phyloP scores from a whole-genome alignment of 306 rosid species.

The Ochetophila trinervis region DNA sequence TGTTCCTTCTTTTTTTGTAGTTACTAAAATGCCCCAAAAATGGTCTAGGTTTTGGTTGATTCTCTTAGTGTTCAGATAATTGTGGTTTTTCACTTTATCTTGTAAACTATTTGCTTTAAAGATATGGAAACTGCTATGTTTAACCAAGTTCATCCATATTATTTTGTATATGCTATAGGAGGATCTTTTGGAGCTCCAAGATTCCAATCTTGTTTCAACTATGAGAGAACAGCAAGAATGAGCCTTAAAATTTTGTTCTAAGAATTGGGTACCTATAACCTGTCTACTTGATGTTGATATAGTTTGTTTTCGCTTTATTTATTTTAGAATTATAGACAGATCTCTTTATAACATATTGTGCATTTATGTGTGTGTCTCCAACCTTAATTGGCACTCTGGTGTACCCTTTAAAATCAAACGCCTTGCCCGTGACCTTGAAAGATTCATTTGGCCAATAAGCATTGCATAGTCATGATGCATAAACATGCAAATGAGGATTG shows the following conservation, averaged over 20 bases:
- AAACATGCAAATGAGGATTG: slow-evolving; percentile 70
- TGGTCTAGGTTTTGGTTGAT: no score
- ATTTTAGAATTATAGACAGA: not conserved
- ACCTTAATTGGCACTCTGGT: slow-evolving; percentile 58
- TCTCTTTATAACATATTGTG: slow-evolving; percentile 4
- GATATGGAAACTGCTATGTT: not conserved
- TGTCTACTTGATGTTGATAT: slow-evolving; percentile 16
- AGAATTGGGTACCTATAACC: slow-evolving; percentile 63
- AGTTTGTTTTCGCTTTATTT: slow-evolving; percentile 17
- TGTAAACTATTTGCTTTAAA: no score
- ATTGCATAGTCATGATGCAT: slow-evolving; percentile 89
- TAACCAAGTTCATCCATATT: slow-evolving; percentile 5
- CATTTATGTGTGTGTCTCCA: slow-evolving; percentile 11
- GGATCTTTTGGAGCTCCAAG: slow-evolving; percentile 85
- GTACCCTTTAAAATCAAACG: slow-evolving; percentile 86
- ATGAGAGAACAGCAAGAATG: slow-evolving; percentile 64
- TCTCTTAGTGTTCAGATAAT: no score
- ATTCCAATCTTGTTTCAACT: slow-evolving; percentile 65
- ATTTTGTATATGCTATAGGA: slow-evolving; percentile 47
- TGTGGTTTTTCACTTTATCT: no score
- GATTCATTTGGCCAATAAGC: slow-evolving; percentile 87
- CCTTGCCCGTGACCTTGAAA: slow-evolving; percentile 72
- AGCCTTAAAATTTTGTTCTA: slow-evolving; percentile 75
- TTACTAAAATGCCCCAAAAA: no score
- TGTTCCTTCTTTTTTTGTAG: no score